Evolutionary conservation across 2,329 filamentous ascomycete species (phyloP), one percentile per base, ranked within the genome.

Genomic region (Aquanectria penicillioides): DNA sequence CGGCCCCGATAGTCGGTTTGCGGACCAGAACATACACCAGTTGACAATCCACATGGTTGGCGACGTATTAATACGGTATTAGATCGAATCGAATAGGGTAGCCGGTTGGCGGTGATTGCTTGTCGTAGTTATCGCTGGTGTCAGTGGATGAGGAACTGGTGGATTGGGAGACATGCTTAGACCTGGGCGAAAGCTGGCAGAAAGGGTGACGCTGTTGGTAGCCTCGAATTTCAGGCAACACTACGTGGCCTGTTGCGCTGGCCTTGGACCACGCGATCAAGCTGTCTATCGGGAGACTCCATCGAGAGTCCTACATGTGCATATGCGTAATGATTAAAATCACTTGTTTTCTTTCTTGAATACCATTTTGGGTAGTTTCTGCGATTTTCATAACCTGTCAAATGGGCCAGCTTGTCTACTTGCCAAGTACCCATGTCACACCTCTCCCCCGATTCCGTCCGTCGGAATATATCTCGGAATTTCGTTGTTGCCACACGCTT

Each of bases 41-140:
- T 94, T 93, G 76, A 97, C 81, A 78, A 97, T 91, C 92, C 92
- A 97, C 93, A 97, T 97, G 65, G 74, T 83, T 79, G 68, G 66
- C 59, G 61, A 67, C 43, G 56, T 68, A 65, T 70, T 61, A 65
- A 49, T 46, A 41, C 29, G 31, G 52, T 64, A 65, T 62, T 67
- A 68, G 46, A 25, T 61, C 55, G 46, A 65, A 55, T 61, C 59
- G 61, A 66, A 59, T 46, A 38, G 23, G 57, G 52, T 61, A 34
- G 51, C 54, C 17, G 29, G 55, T 56, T 49, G 51, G 55, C 29
- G 50, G 58, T 58, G 28, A 46, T 60, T 47, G 61, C 31, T 55
- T 50, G 41, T 62, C 53, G 68, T 67, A 53, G 65, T 67, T 64
- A 67, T 68, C 62, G 68, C 63, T 52, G 60, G 59, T 62, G 65